Evolutionary conservation across 371 early-diverging fungal species (phyloP).

Genomic region (Actinomortierella ambigua): DNA sequence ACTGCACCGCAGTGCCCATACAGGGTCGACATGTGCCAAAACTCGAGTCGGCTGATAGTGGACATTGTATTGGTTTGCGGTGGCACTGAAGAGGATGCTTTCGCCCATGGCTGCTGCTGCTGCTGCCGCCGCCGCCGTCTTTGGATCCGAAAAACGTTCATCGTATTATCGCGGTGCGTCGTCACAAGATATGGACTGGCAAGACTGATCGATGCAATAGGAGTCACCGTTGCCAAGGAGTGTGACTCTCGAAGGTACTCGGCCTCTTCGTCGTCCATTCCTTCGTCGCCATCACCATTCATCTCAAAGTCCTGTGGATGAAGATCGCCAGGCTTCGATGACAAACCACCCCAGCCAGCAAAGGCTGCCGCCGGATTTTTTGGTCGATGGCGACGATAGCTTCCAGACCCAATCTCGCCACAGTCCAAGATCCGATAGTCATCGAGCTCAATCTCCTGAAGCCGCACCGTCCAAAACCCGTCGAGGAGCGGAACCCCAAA

Average conservation of each 20-base stretch:
- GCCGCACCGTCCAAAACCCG: constrained; percentile 36
- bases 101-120: not conserved
- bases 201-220: constrained; percentile 28
- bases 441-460: constrained; percentile 38
- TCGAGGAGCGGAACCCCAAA: constrained; percentile 35
- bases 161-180: constrained; percentile 36
- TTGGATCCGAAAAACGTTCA: constrained; percentile 41
- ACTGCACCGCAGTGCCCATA: constrained; percentile 45
- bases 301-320: not conserved
- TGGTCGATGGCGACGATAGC: no score
- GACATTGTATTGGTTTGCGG: not conserved
- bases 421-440: not conserved
- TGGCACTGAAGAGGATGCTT: not conserved
- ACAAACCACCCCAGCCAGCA: no score
- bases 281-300: not conserved
- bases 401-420: no score
- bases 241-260: not conserved
- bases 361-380: no score
- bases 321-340: not conserved
- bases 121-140: not conserved
- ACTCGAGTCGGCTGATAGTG: not conserved
- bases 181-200: constrained; percentile 39
- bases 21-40: constrained; percentile 37
- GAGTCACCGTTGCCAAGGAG: not conserved
- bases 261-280: not conserved